A percentile compares a stretch with the other conserved stretches of the same genome.
Evolutionary conservation across 257 asterid species (phyloP).

Genomic region (Forsythia suspensa): DNA sequence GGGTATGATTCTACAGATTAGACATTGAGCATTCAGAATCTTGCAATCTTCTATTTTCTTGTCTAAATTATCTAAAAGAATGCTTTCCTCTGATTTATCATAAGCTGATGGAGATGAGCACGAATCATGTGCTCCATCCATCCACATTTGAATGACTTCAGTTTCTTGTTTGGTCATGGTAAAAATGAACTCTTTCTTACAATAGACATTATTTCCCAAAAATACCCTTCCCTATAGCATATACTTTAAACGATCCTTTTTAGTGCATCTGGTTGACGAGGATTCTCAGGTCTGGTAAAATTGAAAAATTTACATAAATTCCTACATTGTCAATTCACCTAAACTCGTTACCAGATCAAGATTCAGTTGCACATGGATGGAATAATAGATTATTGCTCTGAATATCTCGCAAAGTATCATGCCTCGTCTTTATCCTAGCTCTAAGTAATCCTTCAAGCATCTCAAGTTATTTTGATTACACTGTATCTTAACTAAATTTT

Average conservation of each 20-base stretch:
- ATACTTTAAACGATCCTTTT: background rate
- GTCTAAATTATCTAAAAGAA: background rate
- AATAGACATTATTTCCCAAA: background rate
- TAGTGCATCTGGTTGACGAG: background rate
- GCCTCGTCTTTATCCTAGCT: background rate
- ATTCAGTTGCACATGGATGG: background rate
- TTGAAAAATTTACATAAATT: background rate
- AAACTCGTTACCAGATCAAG: background rate
- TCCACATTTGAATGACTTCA: background rate
- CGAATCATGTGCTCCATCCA: background rate
- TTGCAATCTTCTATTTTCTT: background rate
- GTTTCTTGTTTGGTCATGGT: background rate
- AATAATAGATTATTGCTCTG: background rate
- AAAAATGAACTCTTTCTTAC: background rate
- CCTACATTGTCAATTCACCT: background rate
- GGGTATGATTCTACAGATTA: background rate
- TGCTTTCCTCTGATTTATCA: background rate
- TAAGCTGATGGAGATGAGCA: background rate
- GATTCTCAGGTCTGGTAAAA: background rate
- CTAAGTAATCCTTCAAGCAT: background rate
- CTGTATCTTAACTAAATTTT: slow-evolving; percentile 1
- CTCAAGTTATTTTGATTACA: background rate
- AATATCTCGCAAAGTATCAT: background rate
- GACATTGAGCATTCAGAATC: background rate
- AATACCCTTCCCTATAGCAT: background rate